Base-by-base conservation (phyloP, 495 filamentous ascomycete species). In the Poronia punctata region DNA sequence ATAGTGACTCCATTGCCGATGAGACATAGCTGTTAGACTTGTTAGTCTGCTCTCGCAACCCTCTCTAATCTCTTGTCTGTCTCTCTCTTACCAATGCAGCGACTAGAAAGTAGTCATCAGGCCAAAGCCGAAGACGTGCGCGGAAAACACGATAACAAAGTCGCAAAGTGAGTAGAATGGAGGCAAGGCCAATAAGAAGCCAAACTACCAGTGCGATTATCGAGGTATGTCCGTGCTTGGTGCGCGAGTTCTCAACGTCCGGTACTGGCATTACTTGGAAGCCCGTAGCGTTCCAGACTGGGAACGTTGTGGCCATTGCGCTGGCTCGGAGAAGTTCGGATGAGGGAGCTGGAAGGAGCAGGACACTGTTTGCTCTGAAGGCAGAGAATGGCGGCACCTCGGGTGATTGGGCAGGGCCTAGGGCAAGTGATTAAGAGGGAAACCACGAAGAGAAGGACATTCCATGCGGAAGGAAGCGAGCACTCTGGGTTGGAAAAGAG, bases 1-100 rank as follows among this genome's bases (percentile, higher is more conserved):
- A 45, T 33, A 5, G 42, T 16, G 6, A 38, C 7, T 1, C 17
- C 35, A 18, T 45, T 45, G 19, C 26, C 35, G 17, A 45, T 26
- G 2, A 45, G 7, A 25, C 24, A 38, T 10, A 38, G 14, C 41
- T 44, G 24, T 1, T 14, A 23, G 9, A 14, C 5, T 3, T 16
- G 4, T 6, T 19, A 22, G 8, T 27, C 24, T 21, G 31, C n/a
- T 4, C 11, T 14, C 1, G 20, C 3, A n/a, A n/a, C n/a, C n/a
- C n/a, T n/a, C n/a, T n/a, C n/a, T n/a, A n/a, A n/a, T n/a, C n/a
- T n/a, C n/a, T n/a, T n/a, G n/a, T n/a, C n/a, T n/a, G n/a, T n/a
- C n/a, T n/a, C n/a, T n/a, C n/a, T 37, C 34, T 26, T 45, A 45
- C 42, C 20, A 38, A 17, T 7, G 42, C 42, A 14, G 35, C 42